Percentiles rank a stretch among this genome's conserved stretches.
Evolutionary conservation across 164 flowering plant genomes (phyloP).

Genomic region (Sedum album): DNA sequence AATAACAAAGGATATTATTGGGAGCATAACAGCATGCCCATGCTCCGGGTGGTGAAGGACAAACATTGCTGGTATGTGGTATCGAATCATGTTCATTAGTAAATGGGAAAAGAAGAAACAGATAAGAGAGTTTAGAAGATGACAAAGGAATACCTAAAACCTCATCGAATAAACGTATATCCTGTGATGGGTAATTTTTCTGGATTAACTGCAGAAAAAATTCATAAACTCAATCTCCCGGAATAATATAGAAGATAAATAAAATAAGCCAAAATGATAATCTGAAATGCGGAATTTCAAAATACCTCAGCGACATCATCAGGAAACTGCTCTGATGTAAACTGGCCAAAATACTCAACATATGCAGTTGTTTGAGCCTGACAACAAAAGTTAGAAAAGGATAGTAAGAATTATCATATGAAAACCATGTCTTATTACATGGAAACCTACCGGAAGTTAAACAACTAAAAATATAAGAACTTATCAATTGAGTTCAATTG

Average conservation of each 20-base stretch:
- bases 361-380: constrained; percentile 87
- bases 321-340: constrained; percentile 82
- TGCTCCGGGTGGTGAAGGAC: constrained; percentile 99
- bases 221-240: not conserved
- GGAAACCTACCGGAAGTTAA: not conserved
- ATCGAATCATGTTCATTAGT: constrained; percentile 1
- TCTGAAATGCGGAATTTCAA: not conserved
- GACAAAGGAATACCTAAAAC: constrained; percentile 56
- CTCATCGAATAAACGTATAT: constrained; percentile 76
- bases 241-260: not conserved
- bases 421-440: not conserved
- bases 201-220: constrained; percentile 57
- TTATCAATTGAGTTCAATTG: not conserved
- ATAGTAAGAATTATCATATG: not conserved
- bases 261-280: not conserved
- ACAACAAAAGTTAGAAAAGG: not conserved
- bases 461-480: not conserved
- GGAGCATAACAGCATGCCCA: constrained; percentile 90
- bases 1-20: constrained; percentile 80
- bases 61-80: constrained; percentile 85
- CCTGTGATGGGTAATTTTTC: constrained; percentile 66
- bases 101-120: constrained; percentile 2
- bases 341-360: constrained; percentile 89
- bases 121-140: not conserved
- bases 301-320: constrained; percentile 92